These are phyloP conservation scores for Hypoxylon sp. DNA, from an alignment of 2,329 filamentous ascomycete species.

Conservation along the genomic window DNA sequence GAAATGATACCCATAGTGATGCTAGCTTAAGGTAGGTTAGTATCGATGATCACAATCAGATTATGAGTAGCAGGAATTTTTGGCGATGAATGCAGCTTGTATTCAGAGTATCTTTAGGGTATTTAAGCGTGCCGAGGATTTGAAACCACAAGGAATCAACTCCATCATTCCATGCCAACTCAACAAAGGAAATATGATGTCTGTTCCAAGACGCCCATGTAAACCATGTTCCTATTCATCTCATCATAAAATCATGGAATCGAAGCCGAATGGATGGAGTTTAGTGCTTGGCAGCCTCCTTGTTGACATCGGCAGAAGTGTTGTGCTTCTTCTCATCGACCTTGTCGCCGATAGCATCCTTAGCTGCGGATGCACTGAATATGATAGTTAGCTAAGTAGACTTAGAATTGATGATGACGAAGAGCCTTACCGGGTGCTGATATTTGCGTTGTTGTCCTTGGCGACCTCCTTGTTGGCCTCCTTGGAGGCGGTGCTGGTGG, in stretches of 20 bases:
- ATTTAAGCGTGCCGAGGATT: conserved; percentile 47
- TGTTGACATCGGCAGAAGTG: conserved; percentile 56
- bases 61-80: no score
- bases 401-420: no score
- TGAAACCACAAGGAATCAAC: conserved; percentile 31
- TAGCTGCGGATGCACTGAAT: conserved; percentile 62
- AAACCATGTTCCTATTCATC: conserved; percentile 40
- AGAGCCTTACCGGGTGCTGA: conserved; percentile 67
- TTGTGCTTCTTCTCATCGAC: conserved; percentile 58
- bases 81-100: conserved; percentile 46
- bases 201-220: conserved; percentile 40
- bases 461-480: conserved; percentile 79
- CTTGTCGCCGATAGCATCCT: conserved; percentile 66
- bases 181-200: conserved; percentile 40
- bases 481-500: conserved; percentile 71
- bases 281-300: conserved; percentile 58
- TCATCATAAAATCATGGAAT: conserved; percentile 48
- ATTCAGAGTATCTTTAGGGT: conserved; percentile 55
- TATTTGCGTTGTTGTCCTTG: conserved; percentile 70
- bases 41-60: no score
- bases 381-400: conserved; percentile 54
- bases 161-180: conserved; percentile 46
- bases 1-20: no score
- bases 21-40: no score
- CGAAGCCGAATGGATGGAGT: conserved; percentile 14